phyloP scores from a whole-genome alignment of 805 yeast genomes.

The Ogataea methanolica region DNA sequence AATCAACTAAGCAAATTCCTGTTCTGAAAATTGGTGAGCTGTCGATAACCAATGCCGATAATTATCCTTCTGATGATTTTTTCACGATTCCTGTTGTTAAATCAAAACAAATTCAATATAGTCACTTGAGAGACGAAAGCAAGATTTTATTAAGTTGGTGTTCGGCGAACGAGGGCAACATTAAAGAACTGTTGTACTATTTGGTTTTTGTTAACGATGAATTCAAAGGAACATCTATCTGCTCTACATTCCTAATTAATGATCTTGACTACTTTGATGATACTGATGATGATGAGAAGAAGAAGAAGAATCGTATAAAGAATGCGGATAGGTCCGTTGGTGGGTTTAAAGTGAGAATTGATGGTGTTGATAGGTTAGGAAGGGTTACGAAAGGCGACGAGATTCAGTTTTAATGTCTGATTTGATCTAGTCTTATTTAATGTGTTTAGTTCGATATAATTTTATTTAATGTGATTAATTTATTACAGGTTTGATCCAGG shows the following conservation, averaged over 20 bases:
- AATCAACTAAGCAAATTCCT: slow-evolving; percentile 4
- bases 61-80: slow-evolving; percentile 19
- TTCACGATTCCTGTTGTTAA: slow-evolving; percentile 8
- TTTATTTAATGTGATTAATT: too few relatives aligned
- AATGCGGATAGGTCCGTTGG: background rate
- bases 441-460: too few relatives aligned
- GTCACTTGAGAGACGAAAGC: background rate
- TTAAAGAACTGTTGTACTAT: slow-evolving; percentile 23
- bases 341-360: slow-evolving; percentile 17
- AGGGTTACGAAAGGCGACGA: slow-evolving; percentile 9
- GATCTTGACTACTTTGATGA: background rate
- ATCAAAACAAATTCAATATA: background rate
- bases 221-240: slow-evolving; percentile 24
- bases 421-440: too few relatives aligned
- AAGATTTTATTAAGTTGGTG: slow-evolving; percentile 17
- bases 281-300: background rate
- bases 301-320: background rate
- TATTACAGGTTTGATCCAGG: too few relatives aligned
- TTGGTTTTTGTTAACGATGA: slow-evolving; percentile 26
- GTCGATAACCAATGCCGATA: slow-evolving; percentile 19
- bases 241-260: slow-evolving; percentile 9
- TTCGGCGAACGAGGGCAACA: slow-evolving; percentile 9
- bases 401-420: too few relatives aligned
- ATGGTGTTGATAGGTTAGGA: slow-evolving; percentile 22
- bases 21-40: slow-evolving; percentile 21